Evolutionary conservation across 495 filamentous ascomycete species (phyloP).

Genomic region (Aspergillus hancockii): DNA sequence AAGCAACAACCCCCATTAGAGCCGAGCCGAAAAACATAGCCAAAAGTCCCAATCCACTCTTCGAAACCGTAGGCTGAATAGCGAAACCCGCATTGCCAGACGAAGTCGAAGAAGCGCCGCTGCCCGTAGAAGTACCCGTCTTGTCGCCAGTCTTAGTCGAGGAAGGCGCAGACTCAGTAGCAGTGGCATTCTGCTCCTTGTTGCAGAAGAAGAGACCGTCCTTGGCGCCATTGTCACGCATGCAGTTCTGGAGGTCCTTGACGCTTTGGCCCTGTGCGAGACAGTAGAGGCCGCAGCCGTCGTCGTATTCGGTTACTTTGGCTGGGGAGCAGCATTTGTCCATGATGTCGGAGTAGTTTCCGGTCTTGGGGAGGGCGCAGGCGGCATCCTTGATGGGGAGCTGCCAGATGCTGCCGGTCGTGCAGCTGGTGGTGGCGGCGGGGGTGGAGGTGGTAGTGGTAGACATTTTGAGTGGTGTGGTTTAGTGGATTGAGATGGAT

Average conservation of each 20-base stretch:
- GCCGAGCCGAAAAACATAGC: constrained; percentile 40
- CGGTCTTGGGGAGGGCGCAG: constrained; percentile 39
- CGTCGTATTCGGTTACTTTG: constrained; percentile 41
- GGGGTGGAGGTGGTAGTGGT: constrained; percentile 24
- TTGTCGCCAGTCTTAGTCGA: constrained; percentile 22
- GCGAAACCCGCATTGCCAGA: constrained; percentile 16
- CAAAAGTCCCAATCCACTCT: constrained; percentile 36
- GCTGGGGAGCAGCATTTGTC: constrained; percentile 46
- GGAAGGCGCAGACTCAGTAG: constrained; percentile 33
- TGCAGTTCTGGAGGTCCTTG: constrained; percentile 34
- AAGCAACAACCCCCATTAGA: constrained; percentile 30
- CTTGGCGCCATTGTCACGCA: constrained; percentile 32
- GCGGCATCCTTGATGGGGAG: constrained; percentile 46
- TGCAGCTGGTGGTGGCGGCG: constrained; percentile 28
- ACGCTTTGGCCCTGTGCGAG: constrained; percentile 47
- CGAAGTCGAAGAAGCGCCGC: constrained; percentile 2
- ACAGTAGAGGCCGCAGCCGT: constrained; percentile 53
- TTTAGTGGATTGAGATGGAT: background rate
- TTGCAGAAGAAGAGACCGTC: constrained; percentile 43
- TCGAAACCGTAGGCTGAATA: constrained; percentile 27
- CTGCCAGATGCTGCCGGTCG: constrained; percentile 29
- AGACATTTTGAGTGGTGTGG: constrained; percentile 19
- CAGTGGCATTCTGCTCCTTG: constrained; percentile 35
- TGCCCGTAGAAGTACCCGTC: constrained; percentile 15
- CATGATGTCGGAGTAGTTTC: constrained; percentile 43